These are phyloP conservation scores for Teratosphaeria gauchensis DNA, from an alignment of 2,329 filamentous ascomycete genomes.

Conservation along the genomic window DNA sequence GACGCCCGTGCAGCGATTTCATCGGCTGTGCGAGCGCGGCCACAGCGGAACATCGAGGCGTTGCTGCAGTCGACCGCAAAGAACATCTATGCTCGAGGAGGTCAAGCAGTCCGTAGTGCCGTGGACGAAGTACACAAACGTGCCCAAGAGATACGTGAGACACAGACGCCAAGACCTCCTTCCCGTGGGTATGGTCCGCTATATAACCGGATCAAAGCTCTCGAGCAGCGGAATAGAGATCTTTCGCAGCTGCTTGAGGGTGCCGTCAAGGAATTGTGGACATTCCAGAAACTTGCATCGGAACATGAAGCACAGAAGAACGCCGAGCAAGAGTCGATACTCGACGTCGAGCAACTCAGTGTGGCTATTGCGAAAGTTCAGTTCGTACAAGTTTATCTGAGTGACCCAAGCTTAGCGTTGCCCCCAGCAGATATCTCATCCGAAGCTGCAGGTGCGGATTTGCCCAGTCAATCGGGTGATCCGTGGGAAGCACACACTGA, in stretches of 20 bases:
- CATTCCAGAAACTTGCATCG: conserved; percentile 41
- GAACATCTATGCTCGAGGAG: conserved; percentile 61
- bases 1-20: background rate
- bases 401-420: conserved; percentile 36
- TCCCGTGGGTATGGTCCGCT: conserved; percentile 1
- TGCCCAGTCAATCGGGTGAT: background rate
- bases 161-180: conserved; percentile 17
- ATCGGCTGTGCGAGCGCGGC: conserved; percentile 2
- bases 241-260: conserved; percentile 60
- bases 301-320: conserved; percentile 10
- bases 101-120: conserved; percentile 70
- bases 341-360: conserved; percentile 29
- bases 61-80: conserved; percentile 69
- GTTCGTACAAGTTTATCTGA: conserved; percentile 42
- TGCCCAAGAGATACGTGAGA: conserved; percentile 54
- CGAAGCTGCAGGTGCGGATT: background rate
- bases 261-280: conserved; percentile 54
- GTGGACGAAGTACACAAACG: conserved; percentile 72
- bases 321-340: conserved; percentile 25
- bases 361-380: conserved; percentile 42
- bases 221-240: conserved; percentile 58
- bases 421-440: conserved; percentile 22
- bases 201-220: conserved; percentile 30
- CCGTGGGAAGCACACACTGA: background rate
- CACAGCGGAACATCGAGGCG: conserved; percentile 51